Base-by-base conservation (phyloP, 768 basidiomycete species). In the Mycena haematopus region DNA sequence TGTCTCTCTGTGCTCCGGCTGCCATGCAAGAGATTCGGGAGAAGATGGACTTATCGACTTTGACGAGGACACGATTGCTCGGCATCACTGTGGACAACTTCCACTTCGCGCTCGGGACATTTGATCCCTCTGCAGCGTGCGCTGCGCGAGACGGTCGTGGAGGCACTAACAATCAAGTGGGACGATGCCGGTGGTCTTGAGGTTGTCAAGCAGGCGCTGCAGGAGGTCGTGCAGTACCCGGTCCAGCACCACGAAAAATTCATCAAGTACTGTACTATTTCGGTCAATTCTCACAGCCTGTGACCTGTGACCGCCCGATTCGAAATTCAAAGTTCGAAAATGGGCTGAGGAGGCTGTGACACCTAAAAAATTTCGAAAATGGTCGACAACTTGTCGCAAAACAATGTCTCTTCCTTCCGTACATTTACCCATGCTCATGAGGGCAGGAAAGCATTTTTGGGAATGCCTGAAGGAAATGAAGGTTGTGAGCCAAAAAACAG, bases 31-130 rank as follows among this genome's bases (percentile, higher is more conserved):
- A 99, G 76, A 99, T 99, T 67, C 93, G 97, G 75, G 97, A 99
- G 80, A 99, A 99, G 87, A 99, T 99, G 96, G 96, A 98, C 69
- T 95, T 68, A 95, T 96, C 66, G 95, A 96, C 75, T 85, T 96
- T 31, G 94, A 95, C 65, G 93, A 96, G 77, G 97, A 99, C 73
- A 98, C 96, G 52, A 99, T 99, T 72, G 7, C 92, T 99, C 52
- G 97, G 97, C 68, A 96, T 99, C 68, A 99, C 97, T 29, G 98
- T 98, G 96, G 97, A 99, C 73, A 99, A 99, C 84, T 99, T 99
- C 95, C 91, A 96, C 62, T 99, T 98, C 76, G 97, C 97, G 4
- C 90, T 99, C 58, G 97, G 97, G 60, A 88, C 90, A 25, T 96
- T 95, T 70, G 99, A 99, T 80, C 97, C 97, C 29, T 99, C 97